These are phyloP conservation scores for Aspergillus cristatus DNA, from an alignment of 495 filamentous ascomycete genomes.

Conservation along the genomic window DNA sequence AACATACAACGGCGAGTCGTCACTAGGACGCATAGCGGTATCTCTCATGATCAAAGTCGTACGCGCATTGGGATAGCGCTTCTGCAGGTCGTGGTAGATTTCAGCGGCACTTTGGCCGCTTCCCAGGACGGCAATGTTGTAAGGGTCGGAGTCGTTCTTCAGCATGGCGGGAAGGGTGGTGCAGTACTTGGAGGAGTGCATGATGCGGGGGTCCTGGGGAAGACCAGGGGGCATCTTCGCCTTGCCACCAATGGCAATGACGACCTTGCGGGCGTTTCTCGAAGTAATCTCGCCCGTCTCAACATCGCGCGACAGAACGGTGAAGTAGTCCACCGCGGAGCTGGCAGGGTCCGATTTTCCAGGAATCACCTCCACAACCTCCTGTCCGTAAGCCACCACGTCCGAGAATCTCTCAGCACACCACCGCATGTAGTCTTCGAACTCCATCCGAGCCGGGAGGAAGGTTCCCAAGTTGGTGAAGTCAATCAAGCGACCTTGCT, in stretches of 20 bases:
- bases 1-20: conserved; percentile 89
- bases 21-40: conserved; percentile 75
- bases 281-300: conserved; percentile 41
- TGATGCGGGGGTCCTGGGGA: conserved; percentile 55
- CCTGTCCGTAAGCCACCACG: conserved; percentile 66
- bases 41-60: conserved; percentile 69
- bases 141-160: conserved; percentile 43
- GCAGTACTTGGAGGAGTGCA: conserved; percentile 88
- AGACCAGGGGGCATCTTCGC: conserved; percentile 65
- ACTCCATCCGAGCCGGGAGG: conserved; percentile 76
- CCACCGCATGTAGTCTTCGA: conserved; percentile 92
- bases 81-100: conserved; percentile 83
- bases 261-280: conserved; percentile 64
- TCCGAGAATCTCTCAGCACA: conserved; percentile 75
- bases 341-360: conserved; percentile 24
- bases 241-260: conserved; percentile 77
- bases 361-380: conserved; percentile 52
- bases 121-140: conserved; percentile 75
- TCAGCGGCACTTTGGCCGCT: conserved; percentile 90
- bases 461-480: conserved; percentile 91
- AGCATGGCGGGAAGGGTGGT: conserved; percentile 51
- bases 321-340: conserved; percentile 42
- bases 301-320: conserved; percentile 43
- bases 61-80: conserved; percentile 70
- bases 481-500: conserved; percentile 65